Conservation (phyloP, 306 rosid species). For the Citrullus mucosospermus region DNA sequence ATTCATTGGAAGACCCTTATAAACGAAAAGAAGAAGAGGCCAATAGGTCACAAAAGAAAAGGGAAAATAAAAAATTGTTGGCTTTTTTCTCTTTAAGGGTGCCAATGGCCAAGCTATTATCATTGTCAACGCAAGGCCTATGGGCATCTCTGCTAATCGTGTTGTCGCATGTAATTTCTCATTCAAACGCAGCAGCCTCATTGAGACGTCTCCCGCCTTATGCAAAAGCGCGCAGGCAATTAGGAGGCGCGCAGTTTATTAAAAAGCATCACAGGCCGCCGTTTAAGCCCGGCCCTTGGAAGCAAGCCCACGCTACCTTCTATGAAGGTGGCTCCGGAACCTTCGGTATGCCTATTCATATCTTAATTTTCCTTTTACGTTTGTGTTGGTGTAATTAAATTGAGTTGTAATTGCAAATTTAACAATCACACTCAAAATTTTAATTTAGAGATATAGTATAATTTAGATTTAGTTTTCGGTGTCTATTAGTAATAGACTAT, state of each 20-base stretch:
- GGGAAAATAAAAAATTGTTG: neutral
- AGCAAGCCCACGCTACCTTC: constrained; percentile 55
- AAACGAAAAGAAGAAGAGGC: neutral
- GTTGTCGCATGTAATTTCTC: neutral
- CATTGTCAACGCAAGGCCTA: constrained; percentile 11
- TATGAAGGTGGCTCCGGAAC: constrained; percentile 51
- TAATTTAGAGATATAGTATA: too few species aligned
- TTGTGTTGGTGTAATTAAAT: too few species aligned
- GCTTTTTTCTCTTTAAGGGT: neutral
- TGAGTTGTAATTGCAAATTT: too few species aligned
- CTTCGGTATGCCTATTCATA: constrained; percentile 22
- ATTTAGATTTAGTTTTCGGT: too few species aligned
- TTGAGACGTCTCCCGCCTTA: neutral
- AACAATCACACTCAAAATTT: too few species aligned
- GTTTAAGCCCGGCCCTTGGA: constrained; percentile 41
- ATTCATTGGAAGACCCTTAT: neutral
- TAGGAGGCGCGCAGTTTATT: neutral
- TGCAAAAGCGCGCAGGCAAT: neutral
- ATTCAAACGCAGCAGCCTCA: neutral
- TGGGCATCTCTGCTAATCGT: constrained; percentile 12
- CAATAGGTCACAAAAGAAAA: neutral
- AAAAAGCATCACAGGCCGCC: constrained; percentile 7
- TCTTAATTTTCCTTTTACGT: too few species aligned
- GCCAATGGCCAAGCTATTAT: neutral
- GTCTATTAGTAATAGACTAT: too few species aligned